Conservation (phyloP, 2,329 filamentous ascomycete genomes). For the Huntiella abstrusa region DNA sequence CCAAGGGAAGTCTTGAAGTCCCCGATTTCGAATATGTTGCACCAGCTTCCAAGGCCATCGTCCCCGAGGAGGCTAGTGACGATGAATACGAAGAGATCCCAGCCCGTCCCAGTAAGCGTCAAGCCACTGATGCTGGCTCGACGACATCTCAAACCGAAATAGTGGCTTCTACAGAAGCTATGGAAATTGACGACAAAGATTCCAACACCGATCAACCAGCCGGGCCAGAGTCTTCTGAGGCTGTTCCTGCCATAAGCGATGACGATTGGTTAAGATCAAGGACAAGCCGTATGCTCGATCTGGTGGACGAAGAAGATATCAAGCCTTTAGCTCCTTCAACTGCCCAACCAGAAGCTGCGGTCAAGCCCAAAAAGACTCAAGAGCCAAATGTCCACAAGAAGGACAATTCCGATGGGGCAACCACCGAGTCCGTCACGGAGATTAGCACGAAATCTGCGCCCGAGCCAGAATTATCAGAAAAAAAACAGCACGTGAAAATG, state of each 20-base stretch:
- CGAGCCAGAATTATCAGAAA: constrained; percentile 13
- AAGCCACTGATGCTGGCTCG: constrained; percentile 9
- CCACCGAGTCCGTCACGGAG: constrained; percentile 12
- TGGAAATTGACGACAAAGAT: constrained; percentile 9
- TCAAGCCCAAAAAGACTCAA: background rate
- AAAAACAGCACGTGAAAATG: constrained; percentile 31
- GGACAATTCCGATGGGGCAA: constrained; percentile 11
- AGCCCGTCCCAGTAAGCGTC: constrained; percentile 16
- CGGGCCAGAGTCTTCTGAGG: background rate
- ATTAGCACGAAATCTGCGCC: constrained; percentile 4
- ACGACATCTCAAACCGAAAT: constrained; percentile 1
- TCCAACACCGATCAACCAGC: background rate
- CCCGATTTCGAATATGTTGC: constrained; percentile 7
- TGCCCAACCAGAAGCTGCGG: background rate
- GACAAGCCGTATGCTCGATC: constrained; percentile 69
- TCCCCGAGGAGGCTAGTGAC: constrained; percentile 43
- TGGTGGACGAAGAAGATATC: constrained; percentile 55
- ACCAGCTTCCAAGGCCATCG: constrained; percentile 15
- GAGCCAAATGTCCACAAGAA: background rate
- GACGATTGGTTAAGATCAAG: constrained; percentile 82
- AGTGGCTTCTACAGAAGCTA: constrained; percentile 15
- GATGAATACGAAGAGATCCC: constrained; percentile 56
- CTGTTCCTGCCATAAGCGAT: constrained; percentile 40
- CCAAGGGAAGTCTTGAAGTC: constrained; percentile 6
- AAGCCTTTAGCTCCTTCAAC: constrained; percentile 8